Evolutionary conservation across 805 yeast species (phyloP), one percentile per base, ranked within the genome.

Genomic region (Metschnikowia bowlesiae): DNA sequence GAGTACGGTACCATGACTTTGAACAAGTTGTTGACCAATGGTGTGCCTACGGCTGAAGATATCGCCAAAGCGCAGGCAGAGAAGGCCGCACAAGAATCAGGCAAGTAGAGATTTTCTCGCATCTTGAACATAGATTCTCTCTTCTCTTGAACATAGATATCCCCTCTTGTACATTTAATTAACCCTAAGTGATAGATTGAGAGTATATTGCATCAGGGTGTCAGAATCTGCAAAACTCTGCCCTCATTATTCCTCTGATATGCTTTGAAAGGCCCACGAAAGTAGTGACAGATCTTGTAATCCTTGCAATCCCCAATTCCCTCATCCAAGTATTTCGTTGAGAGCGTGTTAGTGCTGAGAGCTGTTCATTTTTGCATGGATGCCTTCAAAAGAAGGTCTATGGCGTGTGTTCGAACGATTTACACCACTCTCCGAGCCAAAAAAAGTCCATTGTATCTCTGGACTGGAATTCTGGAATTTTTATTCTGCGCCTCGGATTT

Each of bases 21-120:
- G 65, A 89, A 86, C 71, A 89, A 89, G 72, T 77, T 88, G 60
- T 83, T 90, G 47, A 86, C 87, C 57, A 95, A 90, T 63, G 96
- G 89, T 56, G 73, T 84, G 58, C 91, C 92, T 59, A 76, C 80
- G 38, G 85, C 89, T 47, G 94, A 86, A 68, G 88, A 84, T 16
- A 69, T 74, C 52, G 76, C 76, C 45, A 67, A 66, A 51, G 66
- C 66, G 33, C 78, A 73, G 58, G 70, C 66, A 29, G 76, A 72
- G 58, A 66, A 57, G 53, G 57, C 58, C 13, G 52, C 52, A 10
- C 43, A 52, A 39, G 56, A 53, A 37, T 52, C 57, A 9, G 47
- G 49, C 16, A 35, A 29, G 28, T 26, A 14, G 28, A 33, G 7
- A 22, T 22, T 8, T 26, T 8, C 34, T 28, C 36, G 10, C 38